These are phyloP conservation scores for Aegilops bicornis DNA, from an alignment of 176 grass and related monocot species.

Conservation along the genomic window DNA sequence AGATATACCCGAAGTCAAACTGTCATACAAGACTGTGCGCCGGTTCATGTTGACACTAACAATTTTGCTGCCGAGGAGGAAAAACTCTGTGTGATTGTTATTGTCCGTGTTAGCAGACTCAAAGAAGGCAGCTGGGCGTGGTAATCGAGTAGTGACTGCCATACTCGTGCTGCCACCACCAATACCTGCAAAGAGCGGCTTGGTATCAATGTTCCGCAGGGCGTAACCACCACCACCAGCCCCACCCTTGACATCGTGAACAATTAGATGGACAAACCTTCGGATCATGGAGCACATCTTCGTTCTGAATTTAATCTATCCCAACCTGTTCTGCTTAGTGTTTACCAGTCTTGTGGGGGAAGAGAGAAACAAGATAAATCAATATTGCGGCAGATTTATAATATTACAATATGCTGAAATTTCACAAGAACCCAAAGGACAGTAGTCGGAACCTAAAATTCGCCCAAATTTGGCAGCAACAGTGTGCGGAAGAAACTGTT, in stretches of 20 bases:
- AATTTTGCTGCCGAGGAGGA: background rate
- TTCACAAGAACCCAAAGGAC: background rate
- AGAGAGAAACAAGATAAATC: background rate
- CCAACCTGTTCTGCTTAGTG: background rate
- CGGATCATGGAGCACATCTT: background rate
- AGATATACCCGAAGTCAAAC: background rate
- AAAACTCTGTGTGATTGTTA: background rate
- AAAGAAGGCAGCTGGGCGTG: background rate
- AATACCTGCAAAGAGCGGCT: background rate
- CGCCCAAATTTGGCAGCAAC: background rate
- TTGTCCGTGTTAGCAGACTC: background rate
- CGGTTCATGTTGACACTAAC: background rate
- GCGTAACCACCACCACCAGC: background rate
- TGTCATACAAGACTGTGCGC: background rate
- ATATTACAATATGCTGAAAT: background rate
- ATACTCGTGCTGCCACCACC: background rate
- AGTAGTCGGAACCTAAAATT: background rate
- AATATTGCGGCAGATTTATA: background rate
- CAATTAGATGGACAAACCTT: conserved; percentile 8
- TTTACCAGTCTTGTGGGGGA: background rate
- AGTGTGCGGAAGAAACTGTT: background rate
- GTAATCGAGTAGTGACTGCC: background rate
- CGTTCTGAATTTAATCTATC: background rate
- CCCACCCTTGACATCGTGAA: background rate
- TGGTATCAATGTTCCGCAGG: background rate